These are phyloP conservation scores for Lentinula aciculospora DNA, from an alignment of 768 basidiomycete species.

Conservation along the genomic window DNA sequence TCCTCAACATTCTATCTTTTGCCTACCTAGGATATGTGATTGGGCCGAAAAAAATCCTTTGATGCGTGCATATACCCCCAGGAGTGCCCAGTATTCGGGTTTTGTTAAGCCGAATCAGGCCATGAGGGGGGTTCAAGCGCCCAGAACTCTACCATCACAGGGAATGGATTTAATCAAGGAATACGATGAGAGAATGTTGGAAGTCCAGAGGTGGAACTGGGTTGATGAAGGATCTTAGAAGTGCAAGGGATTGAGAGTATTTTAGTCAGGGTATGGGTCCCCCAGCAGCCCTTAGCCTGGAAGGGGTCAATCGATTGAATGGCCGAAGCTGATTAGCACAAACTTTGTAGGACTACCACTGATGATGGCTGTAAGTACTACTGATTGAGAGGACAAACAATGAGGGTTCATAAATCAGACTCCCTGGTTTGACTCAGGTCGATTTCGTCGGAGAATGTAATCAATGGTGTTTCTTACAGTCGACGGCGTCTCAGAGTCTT, in stretches of 20 bases:
- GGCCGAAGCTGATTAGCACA: neutral
- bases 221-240: neutral
- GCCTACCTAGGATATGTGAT: conserved; percentile 22
- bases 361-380: neutral
- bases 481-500: no score
- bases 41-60: conserved; percentile 25
- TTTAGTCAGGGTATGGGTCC: neutral
- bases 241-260: no score
- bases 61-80: conserved; percentile 18
- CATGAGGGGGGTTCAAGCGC: neutral
- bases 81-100: neutral
- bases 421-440: neutral
- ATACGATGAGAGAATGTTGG: conserved; percentile 30
- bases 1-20: neutral
- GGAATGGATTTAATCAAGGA: conserved; percentile 29
- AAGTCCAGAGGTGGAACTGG: neutral
- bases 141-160: neutral
- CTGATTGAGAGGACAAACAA: no score
- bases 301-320: neutral
- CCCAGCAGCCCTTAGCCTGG: neutral
- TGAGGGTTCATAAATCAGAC: neutral
- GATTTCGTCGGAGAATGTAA: neutral
- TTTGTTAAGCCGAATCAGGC: neutral
- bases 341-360: neutral
- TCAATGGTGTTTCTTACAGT: no score